A percentile compares a stretch with the other conserved stretches of the same genome.
Conservation (phyloP, 192 early-diverging fungal species). For the Backusella liffmaniae region DNA sequence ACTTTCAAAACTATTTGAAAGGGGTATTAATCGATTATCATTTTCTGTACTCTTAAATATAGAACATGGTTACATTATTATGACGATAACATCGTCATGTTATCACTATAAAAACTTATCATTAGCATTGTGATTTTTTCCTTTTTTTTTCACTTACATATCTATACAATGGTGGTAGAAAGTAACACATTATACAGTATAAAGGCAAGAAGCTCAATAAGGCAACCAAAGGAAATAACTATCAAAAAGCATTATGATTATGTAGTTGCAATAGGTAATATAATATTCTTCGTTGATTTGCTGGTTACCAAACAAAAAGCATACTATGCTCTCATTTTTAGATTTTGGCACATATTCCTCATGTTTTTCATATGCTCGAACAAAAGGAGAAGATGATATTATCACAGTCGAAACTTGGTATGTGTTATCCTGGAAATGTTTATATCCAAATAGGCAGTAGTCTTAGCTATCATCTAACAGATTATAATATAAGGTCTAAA, state of each 20-base stretch:
- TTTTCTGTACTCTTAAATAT: not conserved
- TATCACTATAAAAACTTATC: not conserved
- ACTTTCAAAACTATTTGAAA: not conserved
- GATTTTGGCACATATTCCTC: conserved; percentile 3
- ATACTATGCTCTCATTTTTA: not conserved
- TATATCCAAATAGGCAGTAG: not conserved
- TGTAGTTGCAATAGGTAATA: not conserved
- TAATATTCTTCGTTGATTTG: not conserved
- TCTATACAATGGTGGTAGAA: not conserved
- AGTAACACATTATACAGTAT: not conserved
- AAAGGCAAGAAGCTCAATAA: not conserved
- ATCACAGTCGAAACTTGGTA: not conserved
- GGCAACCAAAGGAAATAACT: not conserved
- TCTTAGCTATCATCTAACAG: not conserved
- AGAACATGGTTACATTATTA: not conserved
- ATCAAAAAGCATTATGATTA: not conserved
- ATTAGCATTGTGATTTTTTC: not conserved
- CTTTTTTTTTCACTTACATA: not conserved
- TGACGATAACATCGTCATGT: not conserved
- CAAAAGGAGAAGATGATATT: not conserved
- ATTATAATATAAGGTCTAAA: not conserved
- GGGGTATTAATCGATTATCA: not conserved
- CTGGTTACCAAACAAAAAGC: not conserved
- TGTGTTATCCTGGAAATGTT: not conserved
- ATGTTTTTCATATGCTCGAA: conserved; percentile 1